Conservation (phyloP, 2,329 filamentous ascomycete genomes). For the Fusarium caatingaense region DNA sequence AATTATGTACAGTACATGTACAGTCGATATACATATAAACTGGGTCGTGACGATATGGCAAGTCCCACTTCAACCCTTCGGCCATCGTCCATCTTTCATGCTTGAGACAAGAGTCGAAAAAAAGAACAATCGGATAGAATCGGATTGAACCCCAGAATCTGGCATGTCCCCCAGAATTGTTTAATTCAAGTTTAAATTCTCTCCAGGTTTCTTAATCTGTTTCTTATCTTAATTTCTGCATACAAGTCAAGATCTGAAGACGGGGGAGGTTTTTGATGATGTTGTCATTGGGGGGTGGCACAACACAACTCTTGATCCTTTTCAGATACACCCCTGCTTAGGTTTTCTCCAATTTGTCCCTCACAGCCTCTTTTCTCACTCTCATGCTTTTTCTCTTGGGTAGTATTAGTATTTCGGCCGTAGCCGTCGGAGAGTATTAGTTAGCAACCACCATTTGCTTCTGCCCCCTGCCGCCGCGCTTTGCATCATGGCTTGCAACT, state of each 20-base stretch:
- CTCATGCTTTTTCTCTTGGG: constrained; percentile 2
- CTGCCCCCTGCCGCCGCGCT: constrained; percentile 6
- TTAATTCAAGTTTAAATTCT: constrained; percentile 31
- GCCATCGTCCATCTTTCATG: constrained; percentile 33
- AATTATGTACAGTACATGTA: not conserved
- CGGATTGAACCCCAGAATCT: constrained; percentile 35
- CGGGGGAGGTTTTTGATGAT: not conserved
- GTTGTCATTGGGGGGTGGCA: constrained; percentile 19
- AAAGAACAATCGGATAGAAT: constrained; percentile 20
- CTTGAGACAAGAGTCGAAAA: constrained; percentile 16
- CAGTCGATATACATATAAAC: constrained; percentile 9
- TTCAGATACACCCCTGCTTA: constrained; percentile 19
- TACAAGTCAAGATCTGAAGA: not conserved
- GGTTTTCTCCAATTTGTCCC: constrained; percentile 33
- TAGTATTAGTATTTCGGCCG: constrained; percentile 38
- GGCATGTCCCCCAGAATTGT: constrained; percentile 13
- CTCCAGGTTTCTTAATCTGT: constrained; percentile 24
- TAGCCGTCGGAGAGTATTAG: constrained; percentile 33
- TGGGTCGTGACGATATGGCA: constrained; percentile 31
- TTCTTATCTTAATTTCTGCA: not conserved
- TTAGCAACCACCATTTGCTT: not conserved
- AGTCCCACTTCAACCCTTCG: constrained; percentile 27
- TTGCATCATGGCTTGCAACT: constrained; percentile 21
- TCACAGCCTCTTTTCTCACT: constrained; percentile 6
- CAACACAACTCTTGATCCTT: not conserved